Percentiles rank a stretch among this genome's conserved stretches.
phyloP scores from a whole-genome alignment of 2,329 filamentous ascomycete genomes.

The Aspergillus texensis region DNA sequence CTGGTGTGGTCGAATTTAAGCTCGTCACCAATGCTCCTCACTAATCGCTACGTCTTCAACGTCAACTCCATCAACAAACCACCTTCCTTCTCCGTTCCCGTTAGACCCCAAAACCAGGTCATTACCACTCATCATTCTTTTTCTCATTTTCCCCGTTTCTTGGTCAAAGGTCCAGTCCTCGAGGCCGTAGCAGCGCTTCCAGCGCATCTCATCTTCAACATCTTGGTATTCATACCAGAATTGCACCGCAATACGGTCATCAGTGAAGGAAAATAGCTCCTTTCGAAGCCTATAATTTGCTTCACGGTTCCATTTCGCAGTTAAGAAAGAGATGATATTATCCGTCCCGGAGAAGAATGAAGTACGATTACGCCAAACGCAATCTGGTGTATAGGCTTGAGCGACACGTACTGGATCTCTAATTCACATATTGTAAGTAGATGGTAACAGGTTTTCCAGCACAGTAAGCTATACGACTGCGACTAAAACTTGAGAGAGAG shows the following conservation, averaged over 20 bases:
- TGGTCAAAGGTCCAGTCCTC: conserved; percentile 53
- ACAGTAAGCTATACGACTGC: neutral
- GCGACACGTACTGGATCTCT: conserved; percentile 69
- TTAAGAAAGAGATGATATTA: conserved; percentile 69
- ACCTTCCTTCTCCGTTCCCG: conserved; percentile 47
- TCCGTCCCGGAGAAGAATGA: conserved; percentile 70
- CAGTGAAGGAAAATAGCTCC: conserved; percentile 77
- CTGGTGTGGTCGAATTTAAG: neutral
- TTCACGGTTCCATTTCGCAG: conserved; percentile 74
- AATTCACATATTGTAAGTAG: conserved; percentile 9
- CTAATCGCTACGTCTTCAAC: conserved; percentile 42
- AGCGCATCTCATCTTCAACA: conserved; percentile 62
- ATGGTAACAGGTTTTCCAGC: neutral
- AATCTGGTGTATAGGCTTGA: conserved; percentile 73
- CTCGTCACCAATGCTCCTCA: conserved; percentile 38
- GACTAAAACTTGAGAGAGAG: neutral
- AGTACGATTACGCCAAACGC: conserved; percentile 78
- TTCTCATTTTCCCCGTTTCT: conserved; percentile 48
- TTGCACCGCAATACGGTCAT: conserved; percentile 80
- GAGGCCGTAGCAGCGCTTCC: conserved; percentile 86
- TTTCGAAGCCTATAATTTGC: conserved; percentile 74
- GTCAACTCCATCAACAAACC: conserved; percentile 49
- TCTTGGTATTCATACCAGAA: conserved; percentile 89
- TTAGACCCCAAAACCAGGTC: conserved; percentile 46
- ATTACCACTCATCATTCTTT: conserved; percentile 53